phyloP scores from a whole-genome alignment of 345 rosid genomes.

The Combretum micranthum region DNA sequence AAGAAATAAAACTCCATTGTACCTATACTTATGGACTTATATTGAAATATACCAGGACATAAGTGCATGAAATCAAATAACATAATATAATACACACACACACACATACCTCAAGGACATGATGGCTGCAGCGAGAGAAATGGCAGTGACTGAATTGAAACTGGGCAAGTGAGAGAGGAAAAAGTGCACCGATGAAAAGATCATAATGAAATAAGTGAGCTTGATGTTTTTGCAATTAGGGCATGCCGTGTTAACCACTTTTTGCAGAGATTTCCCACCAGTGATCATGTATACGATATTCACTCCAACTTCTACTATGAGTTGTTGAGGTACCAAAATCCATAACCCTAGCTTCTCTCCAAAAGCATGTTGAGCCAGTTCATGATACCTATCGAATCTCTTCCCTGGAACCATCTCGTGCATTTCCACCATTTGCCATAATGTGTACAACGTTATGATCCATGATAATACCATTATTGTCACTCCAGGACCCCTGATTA shows the following conservation, averaged over 20 bases:
- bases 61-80: neutral
- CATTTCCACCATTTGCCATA: constrained; percentile 91
- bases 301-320: constrained; percentile 57
- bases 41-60: neutral
- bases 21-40: neutral
- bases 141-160: constrained; percentile 49
- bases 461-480: constrained; percentile 47
- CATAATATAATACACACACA: neutral
- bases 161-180: constrained; percentile 59
- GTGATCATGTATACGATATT: constrained; percentile 60
- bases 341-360: constrained; percentile 68
- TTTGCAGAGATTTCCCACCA: constrained; percentile 56
- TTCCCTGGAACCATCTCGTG: constrained; percentile 67
- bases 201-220: constrained; percentile 53
- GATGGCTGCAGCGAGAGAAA: constrained; percentile 57
- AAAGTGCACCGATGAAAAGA: constrained; percentile 48
- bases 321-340: constrained; percentile 63
- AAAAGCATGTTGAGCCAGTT: constrained; percentile 62
- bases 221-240: constrained; percentile 35
- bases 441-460: constrained; percentile 61
- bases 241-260: constrained; percentile 34
- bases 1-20: too few species aligned
- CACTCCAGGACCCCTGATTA: constrained; percentile 44
- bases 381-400: constrained; percentile 70
- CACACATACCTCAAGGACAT: constrained; percentile 79